Percentiles rank a stretch among this genome's conserved stretches.
phyloP scores from a whole-genome alignment of 108 stramenopile genomes.

The Bacterosira constricta region DNA sequence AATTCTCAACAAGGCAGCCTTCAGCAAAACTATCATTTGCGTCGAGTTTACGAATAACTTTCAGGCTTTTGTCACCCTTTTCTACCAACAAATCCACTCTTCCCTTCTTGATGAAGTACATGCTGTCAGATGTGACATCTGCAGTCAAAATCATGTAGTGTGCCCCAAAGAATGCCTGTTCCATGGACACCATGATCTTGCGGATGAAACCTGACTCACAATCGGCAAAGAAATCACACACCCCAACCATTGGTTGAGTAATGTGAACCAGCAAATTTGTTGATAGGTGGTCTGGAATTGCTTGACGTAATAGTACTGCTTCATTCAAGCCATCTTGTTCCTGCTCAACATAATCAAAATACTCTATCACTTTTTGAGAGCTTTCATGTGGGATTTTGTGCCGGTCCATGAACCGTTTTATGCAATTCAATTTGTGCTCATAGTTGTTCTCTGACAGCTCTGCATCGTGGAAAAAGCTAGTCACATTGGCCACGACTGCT shows the following conservation, averaged over 20 bases:
- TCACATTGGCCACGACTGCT: constrained; percentile 60
- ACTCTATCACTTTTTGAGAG: constrained; percentile 33
- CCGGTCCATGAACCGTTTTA: constrained; percentile 49
- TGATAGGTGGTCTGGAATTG: constrained; percentile 31
- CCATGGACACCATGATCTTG: constrained; percentile 44
- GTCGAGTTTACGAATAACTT: constrained; percentile 27
- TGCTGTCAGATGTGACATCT: constrained; percentile 30
- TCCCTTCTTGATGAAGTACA: constrained; percentile 61
- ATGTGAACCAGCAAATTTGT: constrained; percentile 44
- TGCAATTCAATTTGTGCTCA: constrained; percentile 51
- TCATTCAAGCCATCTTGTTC: constrained; percentile 55
- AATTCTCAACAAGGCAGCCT: constrained; percentile 40
- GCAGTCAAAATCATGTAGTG: constrained; percentile 32
- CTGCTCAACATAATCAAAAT: constrained; percentile 55
- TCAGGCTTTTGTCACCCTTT: constrained; percentile 1
- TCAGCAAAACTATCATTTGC: constrained; percentile 53
- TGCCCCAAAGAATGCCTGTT: constrained; percentile 44
- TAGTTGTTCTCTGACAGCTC: constrained; percentile 60
- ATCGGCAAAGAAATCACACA: constrained; percentile 43
- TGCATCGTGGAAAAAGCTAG: constrained; percentile 53
- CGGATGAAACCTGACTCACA: constrained; percentile 45
- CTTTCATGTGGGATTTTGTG: constrained; percentile 36
- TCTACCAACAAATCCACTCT: constrained; percentile 44
- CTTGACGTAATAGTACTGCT: constrained; percentile 18
- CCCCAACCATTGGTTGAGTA: constrained; percentile 44